Evolutionary conservation across 441 rosid genomes (phyloP).

Genomic region (Isatis lusitanica): DNA sequence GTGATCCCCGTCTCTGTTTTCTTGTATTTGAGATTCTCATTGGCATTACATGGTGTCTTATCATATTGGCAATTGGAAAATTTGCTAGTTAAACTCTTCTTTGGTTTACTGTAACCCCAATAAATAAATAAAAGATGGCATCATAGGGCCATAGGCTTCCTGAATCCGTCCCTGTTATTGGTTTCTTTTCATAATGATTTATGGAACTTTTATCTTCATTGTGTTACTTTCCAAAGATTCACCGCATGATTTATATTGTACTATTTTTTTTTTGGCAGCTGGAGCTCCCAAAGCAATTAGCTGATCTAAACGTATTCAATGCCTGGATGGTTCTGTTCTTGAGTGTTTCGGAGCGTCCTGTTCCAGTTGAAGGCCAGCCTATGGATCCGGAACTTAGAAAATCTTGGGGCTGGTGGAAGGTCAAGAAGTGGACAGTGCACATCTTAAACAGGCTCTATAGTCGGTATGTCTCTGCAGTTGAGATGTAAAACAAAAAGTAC

Average conservation of each 20-base stretch:
- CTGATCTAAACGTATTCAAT: conserved; percentile 76
- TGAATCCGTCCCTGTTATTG: not conserved
- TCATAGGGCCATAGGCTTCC: not conserved
- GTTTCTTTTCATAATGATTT: not conserved
- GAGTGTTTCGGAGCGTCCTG: conserved; percentile 85
- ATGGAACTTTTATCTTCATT: not conserved
- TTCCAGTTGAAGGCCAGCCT: conserved; percentile 94
- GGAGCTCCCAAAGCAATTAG: conserved; percentile 93
- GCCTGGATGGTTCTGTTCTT: conserved; percentile 97
- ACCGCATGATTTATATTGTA: conserved; percentile 10
- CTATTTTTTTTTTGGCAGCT: conserved; percentile 50
- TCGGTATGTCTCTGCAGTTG: conserved; percentile 47
- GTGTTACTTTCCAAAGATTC: conserved; percentile 11
- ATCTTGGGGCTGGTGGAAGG: conserved; percentile 99
- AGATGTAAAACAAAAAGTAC: not conserved
- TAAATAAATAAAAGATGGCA: conserved; percentile 8
- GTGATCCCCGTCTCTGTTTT: conserved; percentile 13
- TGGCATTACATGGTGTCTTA: conserved; percentile 3
- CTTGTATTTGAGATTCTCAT: not conserved
- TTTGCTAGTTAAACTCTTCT: conserved; percentile 1
- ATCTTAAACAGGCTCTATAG: conserved; percentile 92
- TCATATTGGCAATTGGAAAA: not conserved
- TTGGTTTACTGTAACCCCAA: not conserved
- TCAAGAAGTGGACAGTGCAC: conserved; percentile 98
- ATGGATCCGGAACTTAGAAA: conserved; percentile 84